These are phyloP conservation scores for Phytophthora pisi DNA, from an alignment of 352 stramenopile genomes.

Conservation along the genomic window DNA sequence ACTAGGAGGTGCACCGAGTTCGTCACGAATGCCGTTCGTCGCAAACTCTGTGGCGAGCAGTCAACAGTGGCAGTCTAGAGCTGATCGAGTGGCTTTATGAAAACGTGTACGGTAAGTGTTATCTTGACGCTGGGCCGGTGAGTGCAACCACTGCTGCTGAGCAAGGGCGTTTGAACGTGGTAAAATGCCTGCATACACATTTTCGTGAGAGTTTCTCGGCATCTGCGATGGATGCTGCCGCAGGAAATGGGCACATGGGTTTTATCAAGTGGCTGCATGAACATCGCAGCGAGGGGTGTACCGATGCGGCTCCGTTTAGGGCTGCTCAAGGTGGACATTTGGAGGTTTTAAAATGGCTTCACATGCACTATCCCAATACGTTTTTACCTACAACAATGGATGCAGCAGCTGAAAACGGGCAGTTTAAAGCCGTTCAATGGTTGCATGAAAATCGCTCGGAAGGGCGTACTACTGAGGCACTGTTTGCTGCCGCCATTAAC, in stretches of 20 bases:
- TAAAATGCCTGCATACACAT: no score
- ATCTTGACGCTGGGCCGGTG: no score
- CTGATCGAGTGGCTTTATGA: no score
- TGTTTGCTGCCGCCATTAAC: background rate
- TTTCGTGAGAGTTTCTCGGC: no score
- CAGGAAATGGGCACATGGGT: background rate
- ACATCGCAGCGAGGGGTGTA: background rate
- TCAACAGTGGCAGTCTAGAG: no score
- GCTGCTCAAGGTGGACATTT: background rate
- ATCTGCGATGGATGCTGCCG: background rate
- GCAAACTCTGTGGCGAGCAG: no score
- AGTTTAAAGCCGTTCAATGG: background rate
- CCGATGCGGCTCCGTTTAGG: background rate
- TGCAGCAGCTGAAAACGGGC: background rate
- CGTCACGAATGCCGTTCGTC: no score
- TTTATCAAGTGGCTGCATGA: constrained; percentile 3
- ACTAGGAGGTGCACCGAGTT: no score
- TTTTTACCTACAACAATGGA: background rate
- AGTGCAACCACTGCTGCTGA: no score
- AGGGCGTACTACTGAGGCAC: background rate
- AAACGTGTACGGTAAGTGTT: no score
- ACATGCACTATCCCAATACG: background rate
- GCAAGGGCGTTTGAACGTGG: no score
- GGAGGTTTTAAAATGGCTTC: background rate
- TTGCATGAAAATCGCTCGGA: background rate